phyloP scores from a whole-genome alignment of 2,329 filamentous ascomycete species.

The Paecilomyces fulvus region DNA sequence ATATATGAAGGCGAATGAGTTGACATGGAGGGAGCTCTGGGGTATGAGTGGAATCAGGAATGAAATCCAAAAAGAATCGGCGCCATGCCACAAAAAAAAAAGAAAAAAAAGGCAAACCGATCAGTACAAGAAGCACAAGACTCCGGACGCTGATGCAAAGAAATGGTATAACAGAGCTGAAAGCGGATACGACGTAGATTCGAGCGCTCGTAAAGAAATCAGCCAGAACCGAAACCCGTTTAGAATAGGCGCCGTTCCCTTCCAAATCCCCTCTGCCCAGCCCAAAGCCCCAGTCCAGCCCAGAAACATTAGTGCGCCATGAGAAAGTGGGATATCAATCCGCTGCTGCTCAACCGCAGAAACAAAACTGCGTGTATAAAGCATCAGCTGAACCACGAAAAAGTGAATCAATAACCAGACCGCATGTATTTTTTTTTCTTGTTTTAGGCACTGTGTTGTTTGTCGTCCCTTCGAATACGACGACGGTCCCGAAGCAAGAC shows the following conservation, averaged over 20 bases:
- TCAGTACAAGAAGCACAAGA: neutral
- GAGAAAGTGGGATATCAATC: neutral
- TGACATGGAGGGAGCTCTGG: neutral
- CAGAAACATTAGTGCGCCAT: neutral
- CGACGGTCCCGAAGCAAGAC: slow-evolving; percentile 35
- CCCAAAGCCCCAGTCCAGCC: neutral
- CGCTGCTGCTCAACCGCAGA: neutral
- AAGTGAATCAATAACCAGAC: neutral
- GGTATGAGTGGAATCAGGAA: neutral
- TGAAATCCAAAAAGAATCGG: neutral
- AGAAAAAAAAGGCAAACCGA: neutral
- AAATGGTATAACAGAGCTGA: slow-evolving; percentile 1
- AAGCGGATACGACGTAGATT: neutral
- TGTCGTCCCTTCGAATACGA: neutral
- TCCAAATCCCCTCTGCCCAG: neutral
- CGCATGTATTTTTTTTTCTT: neutral
- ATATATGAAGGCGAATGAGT: neutral
- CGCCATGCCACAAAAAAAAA: neutral
- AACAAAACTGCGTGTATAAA: neutral
- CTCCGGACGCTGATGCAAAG: neutral
- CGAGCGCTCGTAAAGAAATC: neutral
- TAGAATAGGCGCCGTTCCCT: neutral
- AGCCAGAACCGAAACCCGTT: neutral
- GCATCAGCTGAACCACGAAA: neutral
- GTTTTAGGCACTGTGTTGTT: neutral